Evolutionary conservation across 371 early-diverging fungal species (phyloP).

Genomic region (Thermomucor indicae-seudaticae): DNA sequence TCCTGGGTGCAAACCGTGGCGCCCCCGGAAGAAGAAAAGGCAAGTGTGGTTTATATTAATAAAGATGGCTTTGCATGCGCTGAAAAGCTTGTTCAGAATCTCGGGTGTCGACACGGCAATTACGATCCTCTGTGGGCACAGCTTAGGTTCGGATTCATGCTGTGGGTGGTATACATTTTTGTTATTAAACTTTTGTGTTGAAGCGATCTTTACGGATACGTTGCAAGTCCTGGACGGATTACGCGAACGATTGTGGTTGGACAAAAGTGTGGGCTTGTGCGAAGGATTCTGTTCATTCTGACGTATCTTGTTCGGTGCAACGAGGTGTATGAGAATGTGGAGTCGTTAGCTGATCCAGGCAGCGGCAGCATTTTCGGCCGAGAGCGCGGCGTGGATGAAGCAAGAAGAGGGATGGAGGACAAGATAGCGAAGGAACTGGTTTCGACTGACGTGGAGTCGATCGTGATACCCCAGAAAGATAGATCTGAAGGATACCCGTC

Average conservation of each 20-base stretch:
- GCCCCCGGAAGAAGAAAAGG: constrained; percentile 41
- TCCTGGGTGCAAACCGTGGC: constrained; percentile 66
- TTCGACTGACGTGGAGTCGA: constrained; percentile 37
- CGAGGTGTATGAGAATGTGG: constrained; percentile 56
- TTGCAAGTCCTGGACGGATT: constrained; percentile 49
- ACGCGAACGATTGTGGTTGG: constrained; percentile 61
- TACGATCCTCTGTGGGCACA: constrained; percentile 72
- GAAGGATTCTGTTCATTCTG: constrained; percentile 53
- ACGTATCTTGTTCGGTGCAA: constrained; percentile 66
- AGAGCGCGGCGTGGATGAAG: constrained; percentile 27
- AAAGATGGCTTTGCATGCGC: no score
- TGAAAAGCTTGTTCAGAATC: no score
- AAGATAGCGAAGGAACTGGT: constrained; percentile 38
- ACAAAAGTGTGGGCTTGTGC: constrained; percentile 43
- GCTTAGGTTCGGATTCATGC: constrained; percentile 32
- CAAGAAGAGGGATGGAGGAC: constrained; percentile 38
- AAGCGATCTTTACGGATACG: constrained; percentile 62
- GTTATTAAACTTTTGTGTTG: no score
- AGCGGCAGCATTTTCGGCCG: constrained; percentile 23
- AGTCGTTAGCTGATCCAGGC: constrained; percentile 19
- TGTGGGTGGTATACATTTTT: no score
- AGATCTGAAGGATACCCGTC: constrained; percentile 5
- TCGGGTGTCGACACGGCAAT: constrained; percentile 44
- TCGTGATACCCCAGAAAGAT: constrained; percentile 30
- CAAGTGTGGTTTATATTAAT: constrained; percentile 12